phyloP scores from a whole-genome alignment of 345 rosid species.

The Salix purpurea region DNA sequence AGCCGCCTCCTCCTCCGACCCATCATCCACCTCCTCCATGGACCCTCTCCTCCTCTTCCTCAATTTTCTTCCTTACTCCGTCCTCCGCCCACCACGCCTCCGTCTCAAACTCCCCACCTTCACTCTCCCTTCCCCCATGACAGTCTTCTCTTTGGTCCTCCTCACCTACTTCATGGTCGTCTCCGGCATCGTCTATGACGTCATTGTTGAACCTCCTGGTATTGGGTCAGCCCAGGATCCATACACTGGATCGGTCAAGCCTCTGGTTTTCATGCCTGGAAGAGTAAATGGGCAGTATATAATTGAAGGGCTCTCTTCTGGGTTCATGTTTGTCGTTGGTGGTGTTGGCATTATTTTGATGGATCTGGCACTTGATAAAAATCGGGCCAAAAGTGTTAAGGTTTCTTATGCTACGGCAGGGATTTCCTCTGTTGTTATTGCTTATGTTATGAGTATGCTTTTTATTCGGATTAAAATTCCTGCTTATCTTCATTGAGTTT shows the following conservation, averaged over 20 bases:
- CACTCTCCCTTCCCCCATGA: constrained; percentile 84
- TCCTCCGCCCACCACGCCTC: constrained; percentile 82
- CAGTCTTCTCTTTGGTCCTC: constrained; percentile 73
- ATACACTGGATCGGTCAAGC: constrained; percentile 72
- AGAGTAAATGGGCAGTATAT: constrained; percentile 96
- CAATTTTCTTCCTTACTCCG: constrained; percentile 53
- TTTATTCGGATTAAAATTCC: constrained; percentile 98
- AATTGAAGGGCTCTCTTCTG: constrained; percentile 95
- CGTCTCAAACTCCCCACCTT: constrained; percentile 83
- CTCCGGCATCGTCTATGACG: constrained; percentile 89
- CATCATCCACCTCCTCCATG: constrained; percentile 18
- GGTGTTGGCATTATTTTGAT: constrained; percentile 75
- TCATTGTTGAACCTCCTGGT: constrained; percentile 95
- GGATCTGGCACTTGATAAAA: constrained; percentile 88
- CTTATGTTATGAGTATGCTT: constrained; percentile 90
- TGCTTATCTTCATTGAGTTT: constrained; percentile 62
- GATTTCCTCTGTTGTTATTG: constrained; percentile 55
- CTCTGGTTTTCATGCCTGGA: constrained; percentile 86
- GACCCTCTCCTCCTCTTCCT: constrained; percentile 74
- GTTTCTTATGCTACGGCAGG: constrained; percentile 79
- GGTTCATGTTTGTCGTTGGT: constrained; percentile 91
- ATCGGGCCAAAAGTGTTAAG: constrained; percentile 77
- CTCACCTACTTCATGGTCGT: constrained; percentile 94
- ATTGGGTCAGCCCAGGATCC: constrained; percentile 95
- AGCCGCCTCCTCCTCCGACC: background rate